Evolutionary conservation across 2,329 filamentous ascomycete genomes (phyloP), one percentile per base, ranked within the genome.

Genomic region (Ophidiomyces ophidiicola): DNA sequence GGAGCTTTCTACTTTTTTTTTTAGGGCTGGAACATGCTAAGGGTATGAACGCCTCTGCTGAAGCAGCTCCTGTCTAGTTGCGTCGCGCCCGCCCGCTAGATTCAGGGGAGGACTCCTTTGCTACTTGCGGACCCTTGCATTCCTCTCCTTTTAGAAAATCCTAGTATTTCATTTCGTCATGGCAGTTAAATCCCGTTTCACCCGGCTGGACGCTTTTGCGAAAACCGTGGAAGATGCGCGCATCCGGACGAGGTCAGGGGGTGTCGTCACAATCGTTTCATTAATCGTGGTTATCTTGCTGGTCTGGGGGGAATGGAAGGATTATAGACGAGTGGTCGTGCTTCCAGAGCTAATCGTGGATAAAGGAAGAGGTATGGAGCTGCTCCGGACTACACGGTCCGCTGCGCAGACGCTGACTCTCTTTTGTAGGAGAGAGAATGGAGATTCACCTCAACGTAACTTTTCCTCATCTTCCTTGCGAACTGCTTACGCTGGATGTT

Each of bases 211-310:
- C 64, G 90, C 90, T 71, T 98, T 98, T 61, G 94, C 88, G 36
- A 98, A 98, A 67, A 98, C 90, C 8, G 90, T 98, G 52, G 90
- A 98, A 62, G 90, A 98, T 76, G 90, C 92, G 50, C 78, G 90
- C 53, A 78, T 98, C 58, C 82, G 92, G 54, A 98, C 90, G 21
- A 94, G 87, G 5, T 94, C 86, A 2, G 90, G 90, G 49, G 90
- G 90, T 50, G 76, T 98, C 51, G 85, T 98, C 54, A 98, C 90
- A 41, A 86, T 98, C 53, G 73, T 80, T 49, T 94, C 87, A 44
- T 69, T 98, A 53, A 60, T 98, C 36, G 74, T 94, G 38, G 85
- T 98, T 39, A 57, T 96, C 31, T 94, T 81, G 62, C 72, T 98
- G 50, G 74, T 86, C 18, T 87, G 83, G 79, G 86, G 87, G 61